Evolutionary conservation across 257 asterid species (phyloP), one percentile per base, ranked within the genome.

Genomic region (Paulownia fortunei): DNA sequence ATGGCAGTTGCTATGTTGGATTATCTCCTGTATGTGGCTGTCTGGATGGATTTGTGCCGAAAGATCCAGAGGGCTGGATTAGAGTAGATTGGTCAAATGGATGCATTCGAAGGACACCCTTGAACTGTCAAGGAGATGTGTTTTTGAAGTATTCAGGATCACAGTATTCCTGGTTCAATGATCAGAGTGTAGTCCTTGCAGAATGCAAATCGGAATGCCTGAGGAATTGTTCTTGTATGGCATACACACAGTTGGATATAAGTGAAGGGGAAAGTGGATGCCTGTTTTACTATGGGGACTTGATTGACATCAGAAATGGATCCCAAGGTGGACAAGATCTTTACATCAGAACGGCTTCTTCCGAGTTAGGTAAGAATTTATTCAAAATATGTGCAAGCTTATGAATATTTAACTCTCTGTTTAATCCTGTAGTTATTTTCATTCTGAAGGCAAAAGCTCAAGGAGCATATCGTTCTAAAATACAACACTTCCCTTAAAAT

Each of bases 141-240:
- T 85, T 85, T 47, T 6, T 68, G 51, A 79, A 34, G n/a, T 83
- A 78, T 67, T 16, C 81, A 0, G 69, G 69, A 0, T 24, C 83
- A 1, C 19, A 69, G 39, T 19, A 75, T 41, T 55, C 82, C 2
- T 61, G 86, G 79, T 52, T 21, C 49, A 78, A 84, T 13, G 42
- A 37, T 34, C n/a, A n/a, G n/a, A 79, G 47, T 37, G 69, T 76
- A 52, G 42, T 76, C 12, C 82, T 82, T 15, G 82, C 44, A 19
- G 91, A 85, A 9, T 85, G 93, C 27, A 21, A 58, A 59, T 69
- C 15, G 0, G 75, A 51, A 64, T 88, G 92, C 65, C 74, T 23
- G 32, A 66, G 19, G 56, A 83, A 86, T 16, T 84, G 92, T 24
- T 58, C 71, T 9, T 88, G 91, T 59, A 68, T 63, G 68, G 92